Percentiles rank a stretch among this genome's conserved stretches.
Evolutionary conservation across 1,284 basidiomycete species (phyloP).

Genomic region (Caloboletus firmus): DNA sequence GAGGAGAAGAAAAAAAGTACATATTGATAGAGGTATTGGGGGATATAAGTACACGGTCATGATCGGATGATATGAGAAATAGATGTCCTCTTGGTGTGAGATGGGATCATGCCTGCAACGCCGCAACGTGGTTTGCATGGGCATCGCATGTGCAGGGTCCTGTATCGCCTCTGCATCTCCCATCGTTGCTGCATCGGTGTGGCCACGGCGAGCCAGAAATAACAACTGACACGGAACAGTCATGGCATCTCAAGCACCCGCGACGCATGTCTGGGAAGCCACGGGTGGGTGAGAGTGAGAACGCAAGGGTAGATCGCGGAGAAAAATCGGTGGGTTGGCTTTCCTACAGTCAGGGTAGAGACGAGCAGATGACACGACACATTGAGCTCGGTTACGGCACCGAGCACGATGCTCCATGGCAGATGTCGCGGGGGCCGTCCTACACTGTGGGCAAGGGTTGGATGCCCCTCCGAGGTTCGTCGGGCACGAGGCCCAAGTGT

Average conservation of each 20-base stretch:
- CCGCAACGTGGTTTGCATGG: background rate
- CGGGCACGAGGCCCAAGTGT: slow-evolving; percentile 8
- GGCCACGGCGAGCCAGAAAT: background rate
- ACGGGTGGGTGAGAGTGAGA: slow-evolving; percentile 3
- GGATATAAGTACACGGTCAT: background rate
- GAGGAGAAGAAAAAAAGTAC: background rate
- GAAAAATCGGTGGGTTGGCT: background rate
- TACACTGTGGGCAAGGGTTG: background rate
- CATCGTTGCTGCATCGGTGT: background rate
- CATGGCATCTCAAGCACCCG: background rate
- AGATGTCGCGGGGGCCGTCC: background rate
- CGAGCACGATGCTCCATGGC: background rate
- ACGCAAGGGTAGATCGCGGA: background rate
- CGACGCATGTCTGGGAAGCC: slow-evolving; percentile 10
- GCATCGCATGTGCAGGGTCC: background rate
- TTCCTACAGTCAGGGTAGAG: slow-evolving; percentile 14
- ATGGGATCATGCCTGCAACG: background rate
- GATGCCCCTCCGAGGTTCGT: slow-evolving; percentile 1
- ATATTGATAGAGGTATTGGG: background rate
- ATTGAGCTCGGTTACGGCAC: background rate
- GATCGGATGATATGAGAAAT: slow-evolving; percentile 1
- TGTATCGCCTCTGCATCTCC: background rate
- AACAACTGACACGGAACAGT: background rate
- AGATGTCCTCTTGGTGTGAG: background rate
- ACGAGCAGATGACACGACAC: background rate